These are phyloP conservation scores for Penicillium janthinellum DNA, from an alignment of 2,329 filamentous ascomycete species.

Conservation along the genomic window DNA sequence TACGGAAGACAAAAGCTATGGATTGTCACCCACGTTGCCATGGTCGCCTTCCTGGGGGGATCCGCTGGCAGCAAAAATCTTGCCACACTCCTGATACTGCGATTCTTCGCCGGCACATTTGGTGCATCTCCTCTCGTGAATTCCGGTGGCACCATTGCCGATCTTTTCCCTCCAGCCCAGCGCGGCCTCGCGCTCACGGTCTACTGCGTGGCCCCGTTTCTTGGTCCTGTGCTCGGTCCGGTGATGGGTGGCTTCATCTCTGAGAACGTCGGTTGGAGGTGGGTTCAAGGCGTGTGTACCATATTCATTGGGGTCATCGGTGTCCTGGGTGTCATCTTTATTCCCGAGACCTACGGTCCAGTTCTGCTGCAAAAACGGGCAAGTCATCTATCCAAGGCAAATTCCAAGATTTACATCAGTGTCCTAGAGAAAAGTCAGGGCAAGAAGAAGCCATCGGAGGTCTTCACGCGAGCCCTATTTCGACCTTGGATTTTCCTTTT, in stretches of 20 bases:
- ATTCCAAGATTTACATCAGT: conserved; percentile 5
- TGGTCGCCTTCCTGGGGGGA: conserved; percentile 12
- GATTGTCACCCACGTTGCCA: not conserved
- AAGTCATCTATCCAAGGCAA: not conserved
- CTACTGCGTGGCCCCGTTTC: conserved; percentile 10
- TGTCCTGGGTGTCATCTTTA: not conserved
- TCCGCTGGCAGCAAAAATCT: conserved; percentile 11
- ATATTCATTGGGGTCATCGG: conserved; percentile 7
- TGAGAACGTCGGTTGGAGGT: conserved; percentile 11
- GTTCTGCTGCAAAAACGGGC: conserved; percentile 7
- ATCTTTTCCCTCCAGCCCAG: conserved; percentile 12
- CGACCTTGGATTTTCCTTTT: conserved; percentile 11
- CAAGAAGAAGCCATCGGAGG: conserved; percentile 1
- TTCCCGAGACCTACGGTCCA: conserved; percentile 16
- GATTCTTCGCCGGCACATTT: conserved; percentile 17
- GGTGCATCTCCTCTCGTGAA: conserved; percentile 12
- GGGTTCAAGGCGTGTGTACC: conserved; percentile 7
- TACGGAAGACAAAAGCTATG: not conserved
- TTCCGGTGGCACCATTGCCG: conserved; percentile 17
- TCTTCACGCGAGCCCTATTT: conserved; percentile 6
- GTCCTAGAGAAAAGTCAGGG: conserved; percentile 6
- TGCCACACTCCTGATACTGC: conserved; percentile 9
- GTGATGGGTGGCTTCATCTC: conserved; percentile 12
- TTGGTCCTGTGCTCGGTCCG: conserved; percentile 13
- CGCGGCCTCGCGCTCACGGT: conserved; percentile 14